Percentiles rank a stretch among this genome's conserved stretches.
Conservation (phyloP, 1,284 basidiomycete genomes). For the Macrocybe sp. region DNA sequence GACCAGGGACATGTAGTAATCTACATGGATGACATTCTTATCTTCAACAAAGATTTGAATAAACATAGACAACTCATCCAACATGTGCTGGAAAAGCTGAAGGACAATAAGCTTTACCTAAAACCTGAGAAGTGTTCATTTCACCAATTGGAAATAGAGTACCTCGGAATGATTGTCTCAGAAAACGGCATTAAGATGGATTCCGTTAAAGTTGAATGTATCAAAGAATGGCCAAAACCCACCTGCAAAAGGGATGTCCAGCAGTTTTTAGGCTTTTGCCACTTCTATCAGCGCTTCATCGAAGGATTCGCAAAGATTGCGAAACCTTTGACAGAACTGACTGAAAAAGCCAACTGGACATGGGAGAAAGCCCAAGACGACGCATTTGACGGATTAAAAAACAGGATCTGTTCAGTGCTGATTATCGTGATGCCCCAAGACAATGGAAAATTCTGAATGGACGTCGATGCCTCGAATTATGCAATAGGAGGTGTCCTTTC, state of each 20-base stretch:
- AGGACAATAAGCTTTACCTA: conserved; percentile 21
- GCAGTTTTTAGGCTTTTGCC: conserved; percentile 15
- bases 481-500: conserved; percentile 25
- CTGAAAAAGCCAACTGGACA: neutral
- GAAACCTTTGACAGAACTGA: conserved; percentile 6
- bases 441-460: conserved; percentile 17
- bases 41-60: conserved; percentile 4
- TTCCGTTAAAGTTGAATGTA: conserved; percentile 27
- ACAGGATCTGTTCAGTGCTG: neutral
- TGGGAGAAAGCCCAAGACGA: conserved; percentile 3
- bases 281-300: conserved; percentile 17
- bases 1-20: conserved; percentile 10
- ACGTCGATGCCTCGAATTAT: conserved; percentile 24
- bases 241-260: neutral
- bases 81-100: conserved; percentile 27
- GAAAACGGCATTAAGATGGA: conserved; percentile 29
- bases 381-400: neutral
- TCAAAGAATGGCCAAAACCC: conserved; percentile 32
- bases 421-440: neutral
- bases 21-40: conserved; percentile 16
- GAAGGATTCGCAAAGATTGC: conserved; percentile 9
- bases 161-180: conserved; percentile 32
- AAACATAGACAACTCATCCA: neutral
- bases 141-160: conserved; percentile 23
- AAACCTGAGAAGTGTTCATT: conserved; percentile 39